Evolutionary conservation across 352 stramenopile species (phyloP).

Genomic region (Pythium insidiosum): DNA sequence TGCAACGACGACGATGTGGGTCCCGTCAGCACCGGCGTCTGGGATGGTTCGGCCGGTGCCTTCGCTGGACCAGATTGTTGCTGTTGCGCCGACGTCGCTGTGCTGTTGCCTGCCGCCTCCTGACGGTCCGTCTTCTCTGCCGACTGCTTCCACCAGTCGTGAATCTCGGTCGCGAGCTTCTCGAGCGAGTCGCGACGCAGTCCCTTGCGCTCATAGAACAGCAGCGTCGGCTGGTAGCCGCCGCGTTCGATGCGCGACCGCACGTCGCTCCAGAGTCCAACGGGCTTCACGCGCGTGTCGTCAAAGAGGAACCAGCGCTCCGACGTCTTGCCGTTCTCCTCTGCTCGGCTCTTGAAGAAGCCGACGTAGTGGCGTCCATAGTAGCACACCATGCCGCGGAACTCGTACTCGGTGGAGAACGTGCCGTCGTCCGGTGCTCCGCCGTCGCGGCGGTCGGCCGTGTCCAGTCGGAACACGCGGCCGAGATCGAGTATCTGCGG

Average conservation of each 20-base stretch:
- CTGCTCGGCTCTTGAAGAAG: conserved; percentile 70
- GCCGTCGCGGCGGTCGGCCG: conserved; percentile 13
- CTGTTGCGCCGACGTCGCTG: conserved; percentile 2
- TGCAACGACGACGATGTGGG: conserved; percentile 5
- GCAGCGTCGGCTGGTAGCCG: conserved; percentile 71
- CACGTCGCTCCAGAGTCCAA: conserved; percentile 69
- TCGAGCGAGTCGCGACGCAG: conserved; percentile 58
- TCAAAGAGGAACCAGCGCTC: conserved; percentile 82
- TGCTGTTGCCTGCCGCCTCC: conserved; percentile 9
- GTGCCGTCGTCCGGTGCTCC: no score
- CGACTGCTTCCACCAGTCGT: conserved; percentile 67
- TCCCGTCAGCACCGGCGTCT: not conserved
- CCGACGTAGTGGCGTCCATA: conserved; percentile 81
- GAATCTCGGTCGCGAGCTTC: conserved; percentile 54
- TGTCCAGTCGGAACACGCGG: conserved; percentile 56
- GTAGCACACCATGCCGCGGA: conserved; percentile 81
- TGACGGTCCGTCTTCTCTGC: conserved; percentile 18
- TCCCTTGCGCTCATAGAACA: conserved; percentile 76
- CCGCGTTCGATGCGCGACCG: conserved; percentile 63
- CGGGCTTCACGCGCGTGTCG: conserved; percentile 70
- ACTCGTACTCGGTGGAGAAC: conserved; percentile 51
- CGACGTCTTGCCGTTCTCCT: conserved; percentile 35
- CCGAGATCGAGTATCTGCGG: conserved; percentile 48
- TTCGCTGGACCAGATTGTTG: not conserved
- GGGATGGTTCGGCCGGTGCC: not conserved